These are phyloP conservation scores for Raphidocelis subcapitata DNA, from an alignment of 139 green algal species.

Conservation along the genomic window DNA sequence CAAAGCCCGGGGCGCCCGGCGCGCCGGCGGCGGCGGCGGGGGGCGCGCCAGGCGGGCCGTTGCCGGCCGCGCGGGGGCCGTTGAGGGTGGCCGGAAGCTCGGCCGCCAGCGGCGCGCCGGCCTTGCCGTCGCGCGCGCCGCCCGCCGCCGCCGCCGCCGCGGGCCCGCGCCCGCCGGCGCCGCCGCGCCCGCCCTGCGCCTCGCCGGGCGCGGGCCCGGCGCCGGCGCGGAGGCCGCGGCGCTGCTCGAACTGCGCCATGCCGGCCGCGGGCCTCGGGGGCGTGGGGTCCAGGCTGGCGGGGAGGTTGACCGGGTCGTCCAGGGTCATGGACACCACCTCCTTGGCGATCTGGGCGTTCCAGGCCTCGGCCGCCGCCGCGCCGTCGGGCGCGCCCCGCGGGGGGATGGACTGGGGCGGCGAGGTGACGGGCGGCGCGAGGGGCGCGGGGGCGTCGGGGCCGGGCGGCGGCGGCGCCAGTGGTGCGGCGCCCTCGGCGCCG, in stretches of 20 bases:
- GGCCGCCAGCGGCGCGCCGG: slow-evolving; percentile 5
- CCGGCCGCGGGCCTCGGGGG: slow-evolving; percentile 8
- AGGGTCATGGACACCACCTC: slow-evolving; percentile 32
- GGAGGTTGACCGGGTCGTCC: slow-evolving; percentile 31
- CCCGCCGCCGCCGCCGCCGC: slow-evolving; percentile 8
- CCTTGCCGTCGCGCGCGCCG: neutral
- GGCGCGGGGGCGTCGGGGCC: too few species aligned
- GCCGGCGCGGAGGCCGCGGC: neutral
- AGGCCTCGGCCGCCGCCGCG: neutral
- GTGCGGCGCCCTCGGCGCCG: too few species aligned
- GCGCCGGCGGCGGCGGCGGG: too few species aligned
- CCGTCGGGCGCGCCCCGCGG: neutral
- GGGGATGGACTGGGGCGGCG: neutral
- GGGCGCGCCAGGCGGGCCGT: too few species aligned
- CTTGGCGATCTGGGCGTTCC: slow-evolving; percentile 31
- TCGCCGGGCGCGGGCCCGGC: neutral
- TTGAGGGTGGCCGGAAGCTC: slow-evolving; percentile 10
- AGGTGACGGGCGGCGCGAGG: too few species aligned
- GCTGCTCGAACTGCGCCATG: slow-evolving; percentile 25
- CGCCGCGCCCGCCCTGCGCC: neutral
- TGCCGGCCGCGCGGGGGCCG: neutral
- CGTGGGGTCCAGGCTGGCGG: slow-evolving; percentile 29
- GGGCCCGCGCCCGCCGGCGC: neutral
- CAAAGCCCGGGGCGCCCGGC: too few species aligned
- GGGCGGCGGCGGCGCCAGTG: too few species aligned